phyloP scores from a whole-genome alignment of 2,329 filamentous ascomycete genomes.

The Chaetomium sp. region DNA sequence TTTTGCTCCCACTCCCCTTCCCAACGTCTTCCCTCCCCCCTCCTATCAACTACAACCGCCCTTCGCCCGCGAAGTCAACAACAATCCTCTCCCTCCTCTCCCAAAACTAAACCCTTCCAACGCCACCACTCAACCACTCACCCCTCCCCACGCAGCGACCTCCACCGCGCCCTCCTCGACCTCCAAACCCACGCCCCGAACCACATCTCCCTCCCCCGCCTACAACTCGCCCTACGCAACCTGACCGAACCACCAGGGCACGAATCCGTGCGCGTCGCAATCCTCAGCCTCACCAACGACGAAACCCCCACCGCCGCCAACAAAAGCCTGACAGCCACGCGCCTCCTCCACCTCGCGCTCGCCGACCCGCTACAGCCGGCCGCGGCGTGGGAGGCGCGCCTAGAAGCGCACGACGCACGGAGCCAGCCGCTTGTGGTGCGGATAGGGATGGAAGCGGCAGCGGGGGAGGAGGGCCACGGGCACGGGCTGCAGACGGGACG shows the following conservation, averaged over 20 bases:
- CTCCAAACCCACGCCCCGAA: conserved; percentile 63
- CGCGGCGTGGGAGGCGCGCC: conserved; percentile 66
- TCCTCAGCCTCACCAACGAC: conserved; percentile 49
- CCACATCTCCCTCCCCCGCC: conserved; percentile 66
- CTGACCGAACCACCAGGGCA: conserved; percentile 58
- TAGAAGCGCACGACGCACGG: conserved; percentile 53
- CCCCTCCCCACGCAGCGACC: conserved; percentile 50
- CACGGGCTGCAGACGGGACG: conserved; percentile 31
- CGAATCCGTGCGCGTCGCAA: conserved; percentile 61
- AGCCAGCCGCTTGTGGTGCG: conserved; percentile 65
- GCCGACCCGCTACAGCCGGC: conserved; percentile 68
- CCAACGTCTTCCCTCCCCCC: conserved; percentile 14
- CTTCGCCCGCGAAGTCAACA: conserved; percentile 18
- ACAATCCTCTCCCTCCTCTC: conserved; percentile 15
- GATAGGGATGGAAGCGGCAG: conserved; percentile 13
- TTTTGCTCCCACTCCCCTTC: conserved; percentile 39
- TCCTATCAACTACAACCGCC: conserved; percentile 11
- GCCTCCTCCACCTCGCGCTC: conserved; percentile 68
- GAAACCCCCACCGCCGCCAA: not conserved
- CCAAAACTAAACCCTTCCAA: conserved; percentile 28
- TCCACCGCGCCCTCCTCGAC: conserved; percentile 60
- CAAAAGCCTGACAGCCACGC: conserved; percentile 42
- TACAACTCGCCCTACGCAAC: conserved; percentile 71
- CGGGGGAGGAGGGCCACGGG: conserved; percentile 16
- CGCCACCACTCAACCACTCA: conserved; percentile 11